A percentile compares a stretch with the other conserved stretches of the same genome.
Conservation (phyloP, 306 rosid genomes). For the Prunus dulcis region DNA sequence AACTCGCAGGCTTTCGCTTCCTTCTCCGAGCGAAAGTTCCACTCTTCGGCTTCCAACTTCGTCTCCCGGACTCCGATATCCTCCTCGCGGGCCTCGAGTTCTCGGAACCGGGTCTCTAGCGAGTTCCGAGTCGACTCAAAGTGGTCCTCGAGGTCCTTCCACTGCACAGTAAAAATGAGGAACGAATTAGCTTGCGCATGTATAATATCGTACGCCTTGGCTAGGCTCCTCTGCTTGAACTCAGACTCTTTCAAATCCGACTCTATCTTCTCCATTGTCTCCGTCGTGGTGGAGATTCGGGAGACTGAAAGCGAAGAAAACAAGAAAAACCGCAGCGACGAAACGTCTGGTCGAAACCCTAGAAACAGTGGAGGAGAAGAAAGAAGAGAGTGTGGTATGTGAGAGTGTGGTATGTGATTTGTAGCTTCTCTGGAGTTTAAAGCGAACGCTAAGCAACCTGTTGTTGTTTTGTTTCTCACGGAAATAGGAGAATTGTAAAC, state of each 20-base stretch:
- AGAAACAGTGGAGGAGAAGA: too few species aligned
- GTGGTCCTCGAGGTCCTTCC: constrained; percentile 1
- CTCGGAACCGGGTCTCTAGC: not conserved
- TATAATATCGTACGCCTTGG: constrained; percentile 2
- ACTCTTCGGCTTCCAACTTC: not conserved
- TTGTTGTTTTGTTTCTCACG: too few species aligned
- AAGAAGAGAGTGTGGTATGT: too few species aligned
- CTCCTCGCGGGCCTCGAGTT: not conserved
- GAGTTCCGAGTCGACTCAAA: constrained; percentile 1
- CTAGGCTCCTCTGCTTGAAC: constrained; percentile 13
- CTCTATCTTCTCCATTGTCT: not conserved
- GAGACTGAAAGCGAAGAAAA: not conserved
- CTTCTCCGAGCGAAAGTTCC: not conserved
- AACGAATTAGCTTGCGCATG: constrained; percentile 30
- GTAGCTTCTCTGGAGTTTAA: too few species aligned
- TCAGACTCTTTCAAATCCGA: not conserved
- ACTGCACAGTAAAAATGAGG: constrained; percentile 4
- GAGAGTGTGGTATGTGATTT: too few species aligned
- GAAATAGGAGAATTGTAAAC: too few species aligned
- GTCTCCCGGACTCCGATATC: not conserved
- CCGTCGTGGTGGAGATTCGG: too few species aligned
- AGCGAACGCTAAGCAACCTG: too few species aligned
- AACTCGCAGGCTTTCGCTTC: not conserved
- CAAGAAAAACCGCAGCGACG: not conserved
- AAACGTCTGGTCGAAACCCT: too few species aligned